Conservation (phyloP, 441 rosid genomes). For the Populus hybrid region DNA sequence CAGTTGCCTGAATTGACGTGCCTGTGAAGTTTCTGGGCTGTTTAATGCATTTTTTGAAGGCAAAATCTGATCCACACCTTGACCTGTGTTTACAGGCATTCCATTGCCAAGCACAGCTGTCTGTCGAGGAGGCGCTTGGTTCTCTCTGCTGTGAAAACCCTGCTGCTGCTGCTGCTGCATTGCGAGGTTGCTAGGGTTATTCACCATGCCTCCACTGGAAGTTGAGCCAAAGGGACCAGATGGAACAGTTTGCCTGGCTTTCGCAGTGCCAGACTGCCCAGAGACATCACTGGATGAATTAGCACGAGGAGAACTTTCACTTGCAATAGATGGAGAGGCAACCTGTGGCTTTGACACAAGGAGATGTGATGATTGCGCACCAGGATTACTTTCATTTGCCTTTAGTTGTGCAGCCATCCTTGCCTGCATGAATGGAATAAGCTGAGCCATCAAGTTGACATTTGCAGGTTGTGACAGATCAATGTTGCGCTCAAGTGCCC, state of each 20-base stretch:
- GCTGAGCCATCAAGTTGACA: slow-evolving; percentile 81
- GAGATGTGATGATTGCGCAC: slow-evolving; percentile 51
- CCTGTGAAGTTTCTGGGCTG: slow-evolving; percentile 55
- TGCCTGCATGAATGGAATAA: slow-evolving; percentile 75
- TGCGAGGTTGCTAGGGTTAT: slow-evolving; percentile 39
- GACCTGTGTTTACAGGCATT: slow-evolving; percentile 53
- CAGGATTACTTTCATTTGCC: slow-evolving; percentile 57
- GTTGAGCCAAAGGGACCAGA: slow-evolving; percentile 51
- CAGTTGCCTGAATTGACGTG: slow-evolving; percentile 64
- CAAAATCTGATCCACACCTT: slow-evolving; percentile 52
- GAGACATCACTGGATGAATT: slow-evolving; percentile 82
- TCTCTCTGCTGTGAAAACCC: slow-evolving; percentile 68
- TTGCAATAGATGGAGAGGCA: slow-evolving; percentile 64
- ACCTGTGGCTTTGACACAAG: slow-evolving; percentile 69
- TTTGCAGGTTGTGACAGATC: slow-evolving; percentile 90
- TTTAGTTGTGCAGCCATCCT: slow-evolving; percentile 85
- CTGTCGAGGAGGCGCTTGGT: slow-evolving; percentile 57
- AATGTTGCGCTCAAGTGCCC: slow-evolving; percentile 89
- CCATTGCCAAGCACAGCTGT: slow-evolving; percentile 61
- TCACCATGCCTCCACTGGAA: slow-evolving; percentile 52
- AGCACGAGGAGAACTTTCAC: slow-evolving; percentile 73
- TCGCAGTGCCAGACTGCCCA: slow-evolving; percentile 79
- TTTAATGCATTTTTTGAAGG: slow-evolving; percentile 44
- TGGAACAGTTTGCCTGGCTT: slow-evolving; percentile 54
- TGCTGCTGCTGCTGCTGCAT: slow-evolving; percentile 42